These are phyloP conservation scores for Arctium lappa DNA, from an alignment of 129 eudicot genomes.

Conservation along the genomic window DNA sequence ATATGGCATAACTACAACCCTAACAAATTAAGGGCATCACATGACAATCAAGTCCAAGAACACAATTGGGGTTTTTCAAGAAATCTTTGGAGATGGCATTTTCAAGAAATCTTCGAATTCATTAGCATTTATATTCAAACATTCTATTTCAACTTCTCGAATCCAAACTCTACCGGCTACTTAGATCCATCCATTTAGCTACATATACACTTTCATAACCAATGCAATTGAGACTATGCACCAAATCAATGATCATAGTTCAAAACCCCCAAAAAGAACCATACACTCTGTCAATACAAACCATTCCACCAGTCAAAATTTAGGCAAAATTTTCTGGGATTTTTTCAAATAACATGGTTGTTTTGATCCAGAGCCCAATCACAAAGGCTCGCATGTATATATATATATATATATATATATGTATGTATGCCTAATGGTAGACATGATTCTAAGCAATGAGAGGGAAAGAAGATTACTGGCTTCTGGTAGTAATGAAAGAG, in stretches of 20 bases:
- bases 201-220: not conserved
- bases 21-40: not conserved
- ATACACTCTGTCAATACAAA: not conserved
- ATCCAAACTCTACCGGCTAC: not conserved
- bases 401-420: not conserved
- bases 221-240: not conserved
- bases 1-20: not conserved
- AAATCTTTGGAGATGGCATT: not conserved
- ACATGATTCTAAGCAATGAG: slow-evolving; percentile 1
- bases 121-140: not conserved
- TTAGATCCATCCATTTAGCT: slow-evolving; percentile 2
- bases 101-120: not conserved
- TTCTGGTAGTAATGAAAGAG: slow-evolving; percentile 87
- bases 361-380: not conserved
- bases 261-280: not conserved
- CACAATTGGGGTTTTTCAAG: not conserved
- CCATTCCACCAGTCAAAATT: slow-evolving; percentile 1
- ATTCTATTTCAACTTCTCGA: not conserved
- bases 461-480: slow-evolving; percentile 49
- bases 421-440: not conserved
- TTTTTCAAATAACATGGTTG: not conserved
- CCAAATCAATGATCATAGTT: not conserved
- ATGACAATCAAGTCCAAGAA: not conserved
- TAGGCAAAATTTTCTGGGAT: not conserved
- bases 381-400: not conserved